Evolutionary conservation across 345 rosid species (phyloP).

Genomic region (Lumnitzera racemosa): DNA sequence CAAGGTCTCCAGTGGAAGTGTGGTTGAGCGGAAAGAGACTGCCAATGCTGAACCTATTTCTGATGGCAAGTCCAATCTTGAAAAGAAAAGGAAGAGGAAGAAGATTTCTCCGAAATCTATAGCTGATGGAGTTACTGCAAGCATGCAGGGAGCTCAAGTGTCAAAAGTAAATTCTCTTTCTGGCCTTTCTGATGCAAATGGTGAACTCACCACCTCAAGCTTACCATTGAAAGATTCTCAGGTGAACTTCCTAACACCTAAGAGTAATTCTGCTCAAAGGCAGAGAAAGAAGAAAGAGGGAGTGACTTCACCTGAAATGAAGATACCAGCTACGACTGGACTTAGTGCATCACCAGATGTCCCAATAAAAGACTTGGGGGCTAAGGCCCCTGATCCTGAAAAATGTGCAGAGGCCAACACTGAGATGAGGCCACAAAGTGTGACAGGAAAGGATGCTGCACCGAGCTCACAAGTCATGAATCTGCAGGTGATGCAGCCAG

Average conservation of each 20-base stretch:
- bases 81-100: conserved; percentile 23
- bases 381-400: too few relatives aligned
- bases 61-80: conserved; percentile 7
- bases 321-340: too few relatives aligned
- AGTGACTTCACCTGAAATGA: background rate
- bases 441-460: background rate
- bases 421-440: background rate
- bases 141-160: background rate
- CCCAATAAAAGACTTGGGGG: too few relatives aligned
- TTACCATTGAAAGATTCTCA: conserved; percentile 12
- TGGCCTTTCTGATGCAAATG: conserved; percentile 36
- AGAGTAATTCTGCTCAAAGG: background rate
- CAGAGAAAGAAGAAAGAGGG: background rate
- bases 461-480: background rate
- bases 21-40: conserved; percentile 35
- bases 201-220: conserved; percentile 14
- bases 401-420: too few relatives aligned
- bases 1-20: conserved; percentile 49
- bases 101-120: conserved; percentile 1
- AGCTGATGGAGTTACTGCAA: background rate
- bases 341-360: too few relatives aligned
- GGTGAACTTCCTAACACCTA: conserved; percentile 16
- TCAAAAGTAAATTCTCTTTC: conserved; percentile 14
- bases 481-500: background rate
- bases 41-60: conserved; percentile 6